Conservation (phyloP, 257 asterid genomes). For the Capsicum chinense region DNA sequence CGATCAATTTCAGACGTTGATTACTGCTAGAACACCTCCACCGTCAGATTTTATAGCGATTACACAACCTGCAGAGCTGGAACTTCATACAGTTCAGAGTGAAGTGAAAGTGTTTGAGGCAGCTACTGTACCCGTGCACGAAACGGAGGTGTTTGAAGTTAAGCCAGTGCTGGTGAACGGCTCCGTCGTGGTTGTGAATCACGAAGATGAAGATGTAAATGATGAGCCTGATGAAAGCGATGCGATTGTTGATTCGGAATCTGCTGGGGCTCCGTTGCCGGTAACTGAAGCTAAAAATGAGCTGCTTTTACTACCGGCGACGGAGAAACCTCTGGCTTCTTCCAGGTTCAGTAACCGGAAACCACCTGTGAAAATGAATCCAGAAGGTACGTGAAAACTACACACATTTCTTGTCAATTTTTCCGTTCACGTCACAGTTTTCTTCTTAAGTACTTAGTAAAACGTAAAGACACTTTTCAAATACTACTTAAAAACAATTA, state of each 20-base stretch:
- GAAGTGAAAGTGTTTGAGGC: constrained; percentile 26
- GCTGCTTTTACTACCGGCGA: constrained; percentile 37
- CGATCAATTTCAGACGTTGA: constrained; percentile 35
- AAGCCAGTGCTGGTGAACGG: constrained; percentile 59
- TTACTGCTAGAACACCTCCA: constrained; percentile 50
- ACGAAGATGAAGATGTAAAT: constrained; percentile 31
- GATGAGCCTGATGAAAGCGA: constrained; percentile 35
- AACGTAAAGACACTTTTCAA: too few species aligned
- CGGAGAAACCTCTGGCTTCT: constrained; percentile 57
- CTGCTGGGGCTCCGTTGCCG: constrained; percentile 28
- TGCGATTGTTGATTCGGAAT: constrained; percentile 31
- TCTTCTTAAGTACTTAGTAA: too few species aligned
- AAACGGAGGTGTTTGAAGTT: constrained; percentile 43
- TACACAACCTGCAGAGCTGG: constrained; percentile 28
- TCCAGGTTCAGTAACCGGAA: constrained; percentile 53
- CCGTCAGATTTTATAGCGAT: constrained; percentile 32
- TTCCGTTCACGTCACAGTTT: too few species aligned
- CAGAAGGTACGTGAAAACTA: constrained; percentile 51
- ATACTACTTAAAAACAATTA: too few species aligned
- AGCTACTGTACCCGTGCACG: constrained; percentile 24
- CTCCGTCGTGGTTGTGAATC: constrained; percentile 27
- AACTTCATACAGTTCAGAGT: constrained; percentile 24
- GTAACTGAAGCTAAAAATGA: constrained; percentile 34
- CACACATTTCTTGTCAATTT: background rate
- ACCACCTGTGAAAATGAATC: constrained; percentile 39